Conservation (phyloP, 2,329 filamentous ascomycete species). For the Ploettnerulaceae sp. region DNA sequence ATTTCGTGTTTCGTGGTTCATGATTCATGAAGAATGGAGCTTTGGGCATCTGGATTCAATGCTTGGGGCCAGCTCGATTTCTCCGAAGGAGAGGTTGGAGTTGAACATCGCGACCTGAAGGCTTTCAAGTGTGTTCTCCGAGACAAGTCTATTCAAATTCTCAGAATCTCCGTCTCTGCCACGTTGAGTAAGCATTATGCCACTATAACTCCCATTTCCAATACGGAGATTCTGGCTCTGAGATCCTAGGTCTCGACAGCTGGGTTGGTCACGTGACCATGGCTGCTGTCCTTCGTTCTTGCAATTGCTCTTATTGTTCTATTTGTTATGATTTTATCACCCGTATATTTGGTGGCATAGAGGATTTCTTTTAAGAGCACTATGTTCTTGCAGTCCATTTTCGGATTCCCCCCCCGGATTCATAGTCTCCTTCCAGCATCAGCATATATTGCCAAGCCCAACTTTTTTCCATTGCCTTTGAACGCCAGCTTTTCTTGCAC, state of each 20-base stretch:
- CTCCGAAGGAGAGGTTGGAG: slow-evolving; percentile 6
- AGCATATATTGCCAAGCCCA: no score
- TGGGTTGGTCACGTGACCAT: no score
- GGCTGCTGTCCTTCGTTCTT: no score
- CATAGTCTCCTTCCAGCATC: no score
- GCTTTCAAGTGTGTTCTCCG: slow-evolving; percentile 42
- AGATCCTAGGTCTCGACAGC: not conserved
- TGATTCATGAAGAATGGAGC: slow-evolving; percentile 43
- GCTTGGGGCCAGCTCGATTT: slow-evolving; percentile 52
- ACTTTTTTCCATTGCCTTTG: not conserved
- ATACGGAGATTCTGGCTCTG: not conserved
- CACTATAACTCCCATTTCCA: not conserved
- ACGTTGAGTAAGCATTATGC: slow-evolving; percentile 42
- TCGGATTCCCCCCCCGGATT: no score
- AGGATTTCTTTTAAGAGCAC: no score
- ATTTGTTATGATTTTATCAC: no score
- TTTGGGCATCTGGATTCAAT: slow-evolving; percentile 54
- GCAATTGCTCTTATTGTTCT: no score
- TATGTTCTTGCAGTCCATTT: no score
- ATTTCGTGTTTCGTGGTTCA: not conserved
- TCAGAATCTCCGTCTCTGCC: slow-evolving; percentile 39
- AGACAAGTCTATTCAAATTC: slow-evolving; percentile 34
- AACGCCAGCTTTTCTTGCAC: not conserved
- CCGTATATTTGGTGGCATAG: no score
- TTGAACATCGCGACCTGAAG: slow-evolving; percentile 43